A percentile compares a stretch with the other conserved stretches of the same genome.
Conservation (phyloP, 768 basidiomycete species). For the Trichaptum fuscoviolaceum region DNA sequence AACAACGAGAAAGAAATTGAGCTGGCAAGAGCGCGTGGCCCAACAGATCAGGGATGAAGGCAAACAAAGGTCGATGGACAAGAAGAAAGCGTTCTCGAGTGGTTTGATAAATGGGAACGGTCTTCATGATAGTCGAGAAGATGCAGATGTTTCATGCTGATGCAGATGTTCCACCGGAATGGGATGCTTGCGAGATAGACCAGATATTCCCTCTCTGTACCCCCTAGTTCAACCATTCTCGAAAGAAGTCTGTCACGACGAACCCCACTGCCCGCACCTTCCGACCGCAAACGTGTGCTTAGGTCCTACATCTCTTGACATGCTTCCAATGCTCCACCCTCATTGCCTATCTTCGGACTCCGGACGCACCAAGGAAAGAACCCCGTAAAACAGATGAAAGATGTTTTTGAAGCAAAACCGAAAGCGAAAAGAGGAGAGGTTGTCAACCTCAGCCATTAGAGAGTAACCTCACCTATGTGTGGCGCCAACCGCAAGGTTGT, state of each 20-base stretch:
- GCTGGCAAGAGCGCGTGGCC: background rate
- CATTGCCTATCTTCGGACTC: too few species aligned
- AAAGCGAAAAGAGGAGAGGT: background rate
- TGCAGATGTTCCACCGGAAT: background rate
- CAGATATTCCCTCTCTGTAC: too few species aligned
- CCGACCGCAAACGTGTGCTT: too few species aligned
- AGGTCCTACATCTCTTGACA: too few species aligned
- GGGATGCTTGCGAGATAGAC: too few species aligned
- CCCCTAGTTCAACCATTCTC: too few species aligned
- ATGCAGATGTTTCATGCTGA: background rate
- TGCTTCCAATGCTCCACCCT: too few species aligned
- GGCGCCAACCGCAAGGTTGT: slow-evolving; percentile 36
- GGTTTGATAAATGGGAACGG: background rate
- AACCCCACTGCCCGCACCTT: too few species aligned
- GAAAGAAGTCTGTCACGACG: too few species aligned
- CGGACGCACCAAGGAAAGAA: too few species aligned
- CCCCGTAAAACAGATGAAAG: too few species aligned
- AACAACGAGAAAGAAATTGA: background rate
- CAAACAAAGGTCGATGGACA: background rate
- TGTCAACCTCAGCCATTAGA: background rate
- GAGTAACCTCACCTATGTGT: slow-evolving; percentile 30
- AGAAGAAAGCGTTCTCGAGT: background rate
- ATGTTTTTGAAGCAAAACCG: too few species aligned
- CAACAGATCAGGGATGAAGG: background rate
- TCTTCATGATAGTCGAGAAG: background rate